Evolutionary conservation across 2,329 filamentous ascomycete species (phyloP), one percentile per base, ranked within the genome.

Genomic region (Sordariomycetes sp.): DNA sequence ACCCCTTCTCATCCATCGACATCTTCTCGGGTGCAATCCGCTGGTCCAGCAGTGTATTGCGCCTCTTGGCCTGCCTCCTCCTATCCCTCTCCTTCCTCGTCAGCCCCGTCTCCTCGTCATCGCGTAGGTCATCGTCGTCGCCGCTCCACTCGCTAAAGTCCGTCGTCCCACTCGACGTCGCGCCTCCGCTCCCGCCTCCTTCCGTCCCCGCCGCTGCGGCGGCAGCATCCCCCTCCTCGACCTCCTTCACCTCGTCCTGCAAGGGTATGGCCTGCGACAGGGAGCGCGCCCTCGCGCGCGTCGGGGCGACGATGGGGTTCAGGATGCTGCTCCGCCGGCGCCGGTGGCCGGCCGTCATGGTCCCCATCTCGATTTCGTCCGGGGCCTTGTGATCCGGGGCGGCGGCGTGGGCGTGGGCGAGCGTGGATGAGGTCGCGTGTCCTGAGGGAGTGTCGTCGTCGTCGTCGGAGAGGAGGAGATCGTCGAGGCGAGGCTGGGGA

Each of bases 71-170:
- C 64, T 78, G 78, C 66, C 82, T 81, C 64, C 85, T 84, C 66
- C 85, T 82, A 62, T 80, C 78, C 68, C 82, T 81, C 64, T 92
- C 87, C 65, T 83, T 80, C 60, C 80, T 78, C 42, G 89, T 95
- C 63, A 96, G 75, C 1, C 90, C 91, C 2, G 88, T 89, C 76
- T 96, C 91, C 72, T 95, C 91, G 66, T 96, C 91, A 64, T 92
- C 88, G 60, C 88, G 82, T 32, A 88, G 69, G 53, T 87, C 87
- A 61, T 90, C 85, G 62, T 89, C 86, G 32, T 84, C 84, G 57
- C 82, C 78, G 64, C 81, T 75, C 62, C 84, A 81, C 56, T 77
- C 75, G 61, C 73, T 68, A 3, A 66, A 64, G 13, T 69, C 67
- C 52, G 68, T 66, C 52, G 64, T 67, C 58, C 61, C 62, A 6